Evolutionary conservation across 768 basidiomycete species (phyloP), one percentile per base, ranked within the genome.

Genomic region (Boletus fagicola): DNA sequence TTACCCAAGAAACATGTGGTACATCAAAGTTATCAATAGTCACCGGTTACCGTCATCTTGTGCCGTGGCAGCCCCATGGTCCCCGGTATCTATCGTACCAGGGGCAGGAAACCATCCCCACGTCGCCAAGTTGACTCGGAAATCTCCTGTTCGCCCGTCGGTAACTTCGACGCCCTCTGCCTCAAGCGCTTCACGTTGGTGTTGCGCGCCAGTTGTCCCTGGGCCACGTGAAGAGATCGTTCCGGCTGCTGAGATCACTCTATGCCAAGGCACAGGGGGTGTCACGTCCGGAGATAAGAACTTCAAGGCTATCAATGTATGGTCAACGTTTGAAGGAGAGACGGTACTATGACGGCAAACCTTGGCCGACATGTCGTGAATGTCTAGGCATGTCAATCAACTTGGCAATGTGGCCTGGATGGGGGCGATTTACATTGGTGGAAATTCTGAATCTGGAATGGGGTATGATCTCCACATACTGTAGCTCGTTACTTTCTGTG

Each of bases 91-190:
- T 31, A 74, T 35, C 51, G 53, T 66, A 20, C 68, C 68, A 30
- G 58, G 62, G 0, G 65, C 65, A 0, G 88, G 88, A 64, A 90
- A 89, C 88, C 88, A 90, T 9, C 88, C 88, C 69, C 75, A 88
- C 12, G 60, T 67, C 7, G 67, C 61, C 36, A 90, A 69, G 70
- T 87, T 77, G 5, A 94, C 80, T 47, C 80, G 79, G 65, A 82
- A 71, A 48, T 81, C 85, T 30, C 82, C 87, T 12, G 76, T 79
- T 61, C 80, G 76, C 20, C 83, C 79, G 3, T 72, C 74, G 3
- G 67, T 77, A 20, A 95, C 92, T 50, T 90, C 84, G n/a, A 95
- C 81, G 4, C 90, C 92, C 70, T 95, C 94, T 0, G 83, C 85
- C 56, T 86, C 83, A 15, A 97, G 79, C 3, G 80, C 85, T n/a